Evolutionary conservation across 805 yeast genomes (phyloP), one percentile per base, ranked within the genome.

Genomic region (Wickerhamiella dianesei): DNA sequence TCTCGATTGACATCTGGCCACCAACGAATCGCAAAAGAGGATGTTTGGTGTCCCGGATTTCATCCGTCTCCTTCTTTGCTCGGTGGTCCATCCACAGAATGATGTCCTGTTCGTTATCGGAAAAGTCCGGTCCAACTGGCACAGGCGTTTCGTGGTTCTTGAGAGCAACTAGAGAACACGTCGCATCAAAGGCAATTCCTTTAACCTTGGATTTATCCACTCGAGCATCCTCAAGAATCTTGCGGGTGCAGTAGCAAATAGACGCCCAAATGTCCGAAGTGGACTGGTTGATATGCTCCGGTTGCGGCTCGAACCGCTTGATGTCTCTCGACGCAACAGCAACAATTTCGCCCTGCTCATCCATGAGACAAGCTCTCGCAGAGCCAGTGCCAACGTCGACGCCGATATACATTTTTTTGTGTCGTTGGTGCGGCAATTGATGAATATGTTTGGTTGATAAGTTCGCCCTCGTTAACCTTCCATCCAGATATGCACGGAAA

Each of bases 71-170:
- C 5, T 70, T 68, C 14, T 73, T 79, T 0, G 97, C 96, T 53
- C 98, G 75, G 64, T 92, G 98, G 67, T 92, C 98, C 97, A 92
- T 89, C 98, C 98, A 92, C 52, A 92, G 66, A 45, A 92, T 78
- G 57, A 92, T 80, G 64, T 92, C 87, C 60, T 88, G 94, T 51
- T 73, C 74, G 42, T 68, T 55, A 57, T 85, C 79, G 32, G 65
- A 53, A 62, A 85, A 89, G 60, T 88, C 84, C 1, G 98, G 97
- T 8, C 98, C 98, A 14, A 87, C 97, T 1, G 82, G 85, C 40
- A 85, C 72, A 3, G 95, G 94, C 43, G 69, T 62, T 55, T 82
- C 83, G 41, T 73, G 69, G 53, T 80, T 82, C 50, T 78, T 72
- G 35, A 88, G 69, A 1, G 79, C 95, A 13, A 87, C 95, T 48